Evolutionary conservation across 2,329 filamentous ascomycete species (phyloP).

Genomic region (Elsinoe ampelina): DNA sequence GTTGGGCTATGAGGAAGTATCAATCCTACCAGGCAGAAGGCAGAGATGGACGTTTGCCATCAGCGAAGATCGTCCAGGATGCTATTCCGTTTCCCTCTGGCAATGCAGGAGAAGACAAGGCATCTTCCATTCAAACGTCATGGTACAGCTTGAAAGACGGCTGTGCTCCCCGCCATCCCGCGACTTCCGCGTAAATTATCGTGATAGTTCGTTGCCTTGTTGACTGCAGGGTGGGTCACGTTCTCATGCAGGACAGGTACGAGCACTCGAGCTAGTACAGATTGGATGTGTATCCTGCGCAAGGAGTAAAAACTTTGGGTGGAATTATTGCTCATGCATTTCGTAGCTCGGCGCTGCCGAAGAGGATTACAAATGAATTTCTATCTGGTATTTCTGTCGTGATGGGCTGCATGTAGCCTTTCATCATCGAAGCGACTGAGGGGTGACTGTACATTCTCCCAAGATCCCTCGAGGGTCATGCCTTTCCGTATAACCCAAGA

Average conservation of each 20-base stretch:
- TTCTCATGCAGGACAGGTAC: neutral
- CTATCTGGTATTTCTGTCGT: neutral
- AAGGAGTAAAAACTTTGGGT: neutral
- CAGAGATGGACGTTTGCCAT: neutral
- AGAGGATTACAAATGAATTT: constrained; percentile 6
- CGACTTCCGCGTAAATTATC: neutral
- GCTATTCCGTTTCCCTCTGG: neutral
- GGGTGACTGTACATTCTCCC: constrained; percentile 9
- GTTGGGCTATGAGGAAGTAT: constrained; percentile 3
- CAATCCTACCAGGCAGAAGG: neutral
- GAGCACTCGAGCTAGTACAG: neutral
- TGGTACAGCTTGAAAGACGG: neutral
- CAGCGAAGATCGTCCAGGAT: neutral
- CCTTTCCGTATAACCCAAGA: neutral
- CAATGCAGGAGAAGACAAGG: neutral
- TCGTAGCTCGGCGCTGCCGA: constrained; percentile 5
- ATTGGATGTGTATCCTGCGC: neutral
- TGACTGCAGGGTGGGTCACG: neutral
- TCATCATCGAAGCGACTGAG: neutral
- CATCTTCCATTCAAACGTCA: constrained; percentile 5
- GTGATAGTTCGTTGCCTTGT: constrained; percentile 6
- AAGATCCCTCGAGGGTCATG: neutral
- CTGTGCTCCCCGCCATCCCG: constrained; percentile 3
- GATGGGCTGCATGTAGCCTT: neutral
- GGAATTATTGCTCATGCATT: constrained; percentile 3